Base-by-base conservation (phyloP, 2,329 filamentous ascomycete species). In the Plenodomus tracheiphilus region DNA sequence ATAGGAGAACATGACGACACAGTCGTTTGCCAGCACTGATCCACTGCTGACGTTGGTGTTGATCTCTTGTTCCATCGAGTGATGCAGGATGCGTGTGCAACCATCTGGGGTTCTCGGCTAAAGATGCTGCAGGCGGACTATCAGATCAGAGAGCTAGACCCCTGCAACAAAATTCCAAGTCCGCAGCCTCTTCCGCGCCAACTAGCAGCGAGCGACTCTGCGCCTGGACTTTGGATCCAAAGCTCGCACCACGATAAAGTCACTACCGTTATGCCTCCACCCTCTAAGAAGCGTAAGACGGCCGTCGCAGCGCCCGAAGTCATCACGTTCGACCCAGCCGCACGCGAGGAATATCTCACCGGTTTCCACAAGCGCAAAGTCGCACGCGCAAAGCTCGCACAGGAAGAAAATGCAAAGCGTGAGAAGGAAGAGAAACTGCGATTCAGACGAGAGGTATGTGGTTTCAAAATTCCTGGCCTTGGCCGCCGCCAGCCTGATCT, bases 361-460 rank as follows among this genome's bases (percentile, higher is more conserved):
- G 94, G 94, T 2, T 99, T 99, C 75, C 92, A 93, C 78, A 99
- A 97, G 80, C 87, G 94, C 73, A 97, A 97, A 74, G 77, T 89
- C 44, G 88, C 91, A 71, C 83, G 94, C 32, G 85, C 86, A 59
- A 95, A 96, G 76, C 80, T 86, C 72, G 93, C 93, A 1, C 88
- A 94, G 67, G 91, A 94, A 59, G 80, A 88, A 61, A 89, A 90
- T 3, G 85, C 84, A 39, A 87, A 90, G 73, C 85, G 82, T 68
- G 91, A 86, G 40, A 85, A 86, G 41, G 83, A 91, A 65, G 92
- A 96, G 70, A 89, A 82, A 68, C 81, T 92, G 48, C 77, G 82
- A 49, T 78, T 87, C 47, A 81, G 93, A 61, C 88, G 86, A 71
- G 86, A 91, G 83, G 93, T 93, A 77, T n/a, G n/a, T 21, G 76